Percentiles rank a stretch among this genome's conserved stretches.
Evolutionary conservation across 2,329 filamentous ascomycete genomes (phyloP).

Genomic region (Aspergillus chevalieri): DNA sequence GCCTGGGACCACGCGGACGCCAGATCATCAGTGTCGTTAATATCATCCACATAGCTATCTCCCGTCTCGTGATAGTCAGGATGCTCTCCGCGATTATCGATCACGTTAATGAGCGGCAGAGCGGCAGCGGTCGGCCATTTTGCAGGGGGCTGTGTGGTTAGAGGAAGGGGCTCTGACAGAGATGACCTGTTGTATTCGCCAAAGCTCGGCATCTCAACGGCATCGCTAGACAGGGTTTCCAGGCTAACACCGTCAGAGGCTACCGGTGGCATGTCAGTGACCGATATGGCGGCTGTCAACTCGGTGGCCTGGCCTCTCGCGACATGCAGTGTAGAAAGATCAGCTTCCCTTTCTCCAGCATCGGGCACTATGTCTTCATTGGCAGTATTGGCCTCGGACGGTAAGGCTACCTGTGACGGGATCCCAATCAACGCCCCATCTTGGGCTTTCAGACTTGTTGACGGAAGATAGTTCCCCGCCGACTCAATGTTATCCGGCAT

Average conservation of each 20-base stretch:
- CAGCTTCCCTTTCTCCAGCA: neutral
- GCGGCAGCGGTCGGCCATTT: neutral
- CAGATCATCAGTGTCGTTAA: neutral
- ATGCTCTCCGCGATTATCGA: neutral
- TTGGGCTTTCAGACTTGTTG: neutral
- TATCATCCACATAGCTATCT: neutral
- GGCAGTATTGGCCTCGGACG: neutral
- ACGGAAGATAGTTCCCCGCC: neutral
- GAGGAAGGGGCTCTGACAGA: neutral
- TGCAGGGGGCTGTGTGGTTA: neutral
- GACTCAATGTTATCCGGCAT: neutral
- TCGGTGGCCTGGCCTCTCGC: neutral
- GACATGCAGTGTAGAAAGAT: neutral
- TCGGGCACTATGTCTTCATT: neutral
- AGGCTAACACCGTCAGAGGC: neutral
- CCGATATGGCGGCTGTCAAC: neutral
- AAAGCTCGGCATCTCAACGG: neutral
- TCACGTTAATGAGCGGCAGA: neutral
- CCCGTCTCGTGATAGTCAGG: neutral
- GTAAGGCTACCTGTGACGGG: neutral
- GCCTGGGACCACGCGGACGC: neutral
- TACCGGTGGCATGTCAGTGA: neutral
- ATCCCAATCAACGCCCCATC: slow-evolving; percentile 2
- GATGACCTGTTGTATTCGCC: neutral
- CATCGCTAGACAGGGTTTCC: neutral